These are phyloP conservation scores for Hortiboletus flavorubellus DNA, from an alignment of 768 basidiomycete species.

Conservation along the genomic window DNA sequence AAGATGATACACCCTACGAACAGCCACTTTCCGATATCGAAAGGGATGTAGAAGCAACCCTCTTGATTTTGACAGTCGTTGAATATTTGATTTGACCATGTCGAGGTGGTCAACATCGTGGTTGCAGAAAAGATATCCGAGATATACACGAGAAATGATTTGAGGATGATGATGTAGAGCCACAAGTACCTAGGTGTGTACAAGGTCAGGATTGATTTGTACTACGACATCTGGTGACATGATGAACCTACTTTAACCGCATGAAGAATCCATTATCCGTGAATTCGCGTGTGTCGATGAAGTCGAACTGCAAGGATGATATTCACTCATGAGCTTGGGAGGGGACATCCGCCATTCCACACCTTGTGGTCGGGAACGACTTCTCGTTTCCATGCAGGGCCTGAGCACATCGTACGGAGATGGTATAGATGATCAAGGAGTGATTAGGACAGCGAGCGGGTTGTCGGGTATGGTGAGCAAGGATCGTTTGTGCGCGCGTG, in stretches of 20 bases:
- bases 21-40: constrained; percentile 89
- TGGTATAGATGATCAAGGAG: constrained; percentile 12
- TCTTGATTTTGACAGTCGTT: constrained; percentile 58
- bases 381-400: constrained; percentile 94
- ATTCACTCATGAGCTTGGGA: background rate
- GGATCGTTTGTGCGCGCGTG: constrained; percentile 24
- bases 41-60: constrained; percentile 83
- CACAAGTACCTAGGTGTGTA: constrained; percentile 72
- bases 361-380: constrained; percentile 98
- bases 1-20: constrained; percentile 98
- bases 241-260: constrained; percentile 68
- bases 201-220: constrained; percentile 9
- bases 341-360: constrained; percentile 13
- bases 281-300: constrained; percentile 91
- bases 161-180: constrained; percentile 90
- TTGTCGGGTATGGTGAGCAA: constrained; percentile 20
- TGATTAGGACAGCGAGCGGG: constrained; percentile 24
- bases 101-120: constrained; percentile 88
- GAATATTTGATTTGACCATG: constrained; percentile 93
- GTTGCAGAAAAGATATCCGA: constrained; percentile 97
- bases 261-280: constrained; percentile 82
- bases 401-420: constrained; percentile 39
- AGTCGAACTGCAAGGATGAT: constrained; percentile 73
- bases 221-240: background rate
- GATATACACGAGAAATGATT: constrained; percentile 93